A percentile compares a stretch with the other conserved stretches of the same genome.
phyloP scores from a whole-genome alignment of 441 rosid species.

The Gossypium gossypioides region DNA sequence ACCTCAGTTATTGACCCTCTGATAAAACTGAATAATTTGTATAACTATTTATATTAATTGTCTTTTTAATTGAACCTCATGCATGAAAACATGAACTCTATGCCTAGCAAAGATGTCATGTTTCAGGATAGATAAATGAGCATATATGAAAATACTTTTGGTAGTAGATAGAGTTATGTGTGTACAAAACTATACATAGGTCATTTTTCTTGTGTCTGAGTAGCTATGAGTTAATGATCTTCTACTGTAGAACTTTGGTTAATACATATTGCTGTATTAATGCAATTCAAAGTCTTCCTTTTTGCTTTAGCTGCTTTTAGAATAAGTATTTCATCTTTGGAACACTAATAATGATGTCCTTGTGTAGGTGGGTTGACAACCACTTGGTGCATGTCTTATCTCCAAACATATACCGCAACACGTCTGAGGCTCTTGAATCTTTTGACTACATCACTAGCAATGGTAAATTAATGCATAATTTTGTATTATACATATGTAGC shows the following conservation, averaged over 20 bases:
- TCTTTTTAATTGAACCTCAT: background rate
- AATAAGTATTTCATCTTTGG: background rate
- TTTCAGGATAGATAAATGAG: background rate
- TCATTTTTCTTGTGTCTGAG: background rate
- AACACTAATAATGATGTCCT: conserved; percentile 7
- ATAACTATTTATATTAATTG: background rate
- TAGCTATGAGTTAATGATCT: background rate
- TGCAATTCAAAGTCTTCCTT: background rate
- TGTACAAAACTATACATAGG: background rate
- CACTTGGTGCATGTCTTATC: conserved; percentile 68
- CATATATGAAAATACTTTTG: background rate
- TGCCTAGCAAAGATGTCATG: background rate
- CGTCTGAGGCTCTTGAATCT: conserved; percentile 65
- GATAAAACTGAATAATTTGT: background rate
- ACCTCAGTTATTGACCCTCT: background rate
- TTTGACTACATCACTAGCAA: conserved; percentile 58
- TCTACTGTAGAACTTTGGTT: background rate
- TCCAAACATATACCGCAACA: conserved; percentile 56
- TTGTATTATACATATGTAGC: background rate
- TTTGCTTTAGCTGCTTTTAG: conserved; percentile 2
- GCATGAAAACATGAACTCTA: background rate
- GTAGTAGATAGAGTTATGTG: background rate
- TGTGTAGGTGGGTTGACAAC: conserved; percentile 62
- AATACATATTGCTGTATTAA: background rate
- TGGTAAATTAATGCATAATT: conserved; percentile 29